Conservation (phyloP, 441 rosid species). For the Eruca vesicaria region DNA sequence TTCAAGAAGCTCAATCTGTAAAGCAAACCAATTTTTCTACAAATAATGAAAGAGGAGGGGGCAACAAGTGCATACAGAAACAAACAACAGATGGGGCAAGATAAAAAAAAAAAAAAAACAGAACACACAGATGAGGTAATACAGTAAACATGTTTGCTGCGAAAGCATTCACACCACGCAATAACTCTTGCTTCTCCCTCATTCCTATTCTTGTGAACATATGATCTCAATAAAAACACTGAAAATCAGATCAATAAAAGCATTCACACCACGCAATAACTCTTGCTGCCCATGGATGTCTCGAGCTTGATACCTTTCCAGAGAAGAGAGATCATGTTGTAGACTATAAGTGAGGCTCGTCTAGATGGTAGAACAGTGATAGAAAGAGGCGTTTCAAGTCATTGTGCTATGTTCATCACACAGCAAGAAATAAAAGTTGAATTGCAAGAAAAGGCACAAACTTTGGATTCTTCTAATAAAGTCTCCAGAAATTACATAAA, state of each 20-base stretch:
- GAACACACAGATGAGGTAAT: not conserved
- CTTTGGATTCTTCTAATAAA: not conserved
- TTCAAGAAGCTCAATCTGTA: too few relatives aligned
- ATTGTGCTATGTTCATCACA: conserved; percentile 50
- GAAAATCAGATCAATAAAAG: too few relatives aligned
- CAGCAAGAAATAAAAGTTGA: not conserved
- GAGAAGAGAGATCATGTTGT: conserved; percentile 85
- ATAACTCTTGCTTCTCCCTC: too few relatives aligned
- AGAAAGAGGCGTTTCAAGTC: conserved; percentile 74
- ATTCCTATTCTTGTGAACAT: too few relatives aligned
- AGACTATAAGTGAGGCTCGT: conserved; percentile 78
- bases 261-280: too few relatives aligned
- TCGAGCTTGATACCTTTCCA: conserved; percentile 94
- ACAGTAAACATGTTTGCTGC: too few relatives aligned
- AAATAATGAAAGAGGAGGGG: too few relatives aligned
- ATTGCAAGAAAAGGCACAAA: not conserved
- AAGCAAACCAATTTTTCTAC: too few relatives aligned
- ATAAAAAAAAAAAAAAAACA: not conserved
- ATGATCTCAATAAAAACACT: too few relatives aligned
- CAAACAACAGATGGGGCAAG: not conserved
- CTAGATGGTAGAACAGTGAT: conserved; percentile 78
- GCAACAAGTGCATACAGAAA: not conserved
- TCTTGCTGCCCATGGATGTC: conserved; percentile 80
- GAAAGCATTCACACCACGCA: too few relatives aligned
- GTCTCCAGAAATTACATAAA: not conserved